Base-by-base conservation (phyloP, 345 rosid genomes). In the Hypericum perforatum region DNA sequence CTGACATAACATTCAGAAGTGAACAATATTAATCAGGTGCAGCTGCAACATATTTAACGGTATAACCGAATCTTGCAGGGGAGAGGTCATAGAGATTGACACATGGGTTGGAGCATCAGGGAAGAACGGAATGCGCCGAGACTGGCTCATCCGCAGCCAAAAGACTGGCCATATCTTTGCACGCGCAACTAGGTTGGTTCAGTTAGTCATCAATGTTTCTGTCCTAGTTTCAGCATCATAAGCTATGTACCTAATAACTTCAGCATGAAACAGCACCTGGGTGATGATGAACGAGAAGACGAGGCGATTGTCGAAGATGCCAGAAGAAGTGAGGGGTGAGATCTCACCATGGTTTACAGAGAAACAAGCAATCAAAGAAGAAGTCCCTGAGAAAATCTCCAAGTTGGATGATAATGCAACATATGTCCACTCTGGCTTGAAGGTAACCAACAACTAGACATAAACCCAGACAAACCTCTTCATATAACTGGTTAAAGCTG, bases 261-360 rank as follows among this genome's bases (percentile, higher is more conserved):
- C 15, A 39, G 6, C 0, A 11, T 11, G 38, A 2, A 45, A 61
- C 65, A 71, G 72, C 29, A 11, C 37, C 8, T 15, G 9, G 8
- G 43, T 60, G 47, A 53, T 72, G 69, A 67, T 72, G 69, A 61
- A 72, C 32, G 57, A 39, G 58, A 47, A 53, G 49, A 72, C 72
- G 22, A 60, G 76, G 50, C 63, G 15, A 15, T 15, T 67, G 7
- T 53, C 61, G 0, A 72, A 57, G 56, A 16, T 53, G 13, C 6
- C 37, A 6, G 48, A 60, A 3, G 64, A 67, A 63, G 43, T 59
- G 1, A 52, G 41, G 15, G 39, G 37, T 10, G 73, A 72, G 15
- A 1, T 67, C 0, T 16, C 10, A 9, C 73, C 70, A 36, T 41
- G 12, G 38, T 3, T 45, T 14, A 40, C 38, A 52, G 22, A 53